Conservation (phyloP, 1,284 basidiomycete genomes). For the Mycena sp. region DNA sequence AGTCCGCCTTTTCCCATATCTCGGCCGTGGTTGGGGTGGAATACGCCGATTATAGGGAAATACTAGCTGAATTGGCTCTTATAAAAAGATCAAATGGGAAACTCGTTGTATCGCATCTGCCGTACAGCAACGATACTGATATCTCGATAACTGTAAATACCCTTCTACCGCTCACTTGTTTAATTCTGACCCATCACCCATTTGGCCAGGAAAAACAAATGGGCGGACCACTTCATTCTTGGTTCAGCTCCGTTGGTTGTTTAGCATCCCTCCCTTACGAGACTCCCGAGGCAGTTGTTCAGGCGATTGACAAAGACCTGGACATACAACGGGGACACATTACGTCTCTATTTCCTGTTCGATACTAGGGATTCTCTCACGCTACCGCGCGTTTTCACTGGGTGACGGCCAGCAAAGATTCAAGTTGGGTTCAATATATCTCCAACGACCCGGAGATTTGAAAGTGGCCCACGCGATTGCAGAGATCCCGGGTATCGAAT, state of each 20-base stretch:
- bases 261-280: not conserved
- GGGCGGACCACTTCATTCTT: conserved; percentile 1
- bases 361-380: conserved; percentile 1
- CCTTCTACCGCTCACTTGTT: not conserved
- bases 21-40: not conserved
- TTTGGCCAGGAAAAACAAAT: not conserved
- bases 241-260: conserved; percentile 17
- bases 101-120: conserved; percentile 6
- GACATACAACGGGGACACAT: no score
- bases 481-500: not conserved
- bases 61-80: conserved; percentile 4
- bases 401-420: not conserved
- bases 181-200: not conserved
- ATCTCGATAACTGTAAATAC: not conserved
- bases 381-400: conserved; percentile 3
- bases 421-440: conserved; percentile 13
- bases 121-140: not conserved
- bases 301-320: no score
- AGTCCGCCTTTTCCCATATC: conserved; percentile 9
- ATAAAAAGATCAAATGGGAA: conserved; percentile 1
- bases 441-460: not conserved
- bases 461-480: not conserved
- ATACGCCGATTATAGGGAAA: conserved; percentile 4
- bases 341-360: not conserved
- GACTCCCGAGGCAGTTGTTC: not conserved